Evolutionary conservation across 2,329 filamentous ascomycete genomes (phyloP).

Genomic region (Claviceps fusiformis): DNA sequence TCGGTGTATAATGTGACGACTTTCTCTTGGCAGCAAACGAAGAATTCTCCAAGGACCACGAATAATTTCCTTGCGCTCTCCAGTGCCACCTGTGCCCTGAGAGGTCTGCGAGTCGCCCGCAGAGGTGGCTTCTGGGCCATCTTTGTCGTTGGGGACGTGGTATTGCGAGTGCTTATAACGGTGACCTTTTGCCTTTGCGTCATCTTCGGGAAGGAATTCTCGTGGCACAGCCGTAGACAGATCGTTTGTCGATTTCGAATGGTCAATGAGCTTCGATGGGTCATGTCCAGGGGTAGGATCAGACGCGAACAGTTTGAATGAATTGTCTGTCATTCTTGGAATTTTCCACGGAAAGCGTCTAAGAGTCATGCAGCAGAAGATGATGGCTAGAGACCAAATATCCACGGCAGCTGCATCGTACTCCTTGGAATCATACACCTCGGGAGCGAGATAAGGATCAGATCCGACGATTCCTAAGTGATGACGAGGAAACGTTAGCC

Average conservation of each 20-base stretch:
- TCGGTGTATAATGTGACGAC: slow-evolving; percentile 72
- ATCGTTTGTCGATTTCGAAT: slow-evolving; percentile 31
- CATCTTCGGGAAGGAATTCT: slow-evolving; percentile 25
- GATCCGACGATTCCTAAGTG: slow-evolving; percentile 54
- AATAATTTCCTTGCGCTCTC: slow-evolving; percentile 61
- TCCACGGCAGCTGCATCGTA: slow-evolving; percentile 92
- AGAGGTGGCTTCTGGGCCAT: slow-evolving; percentile 1
- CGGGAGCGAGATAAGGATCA: slow-evolving; percentile 90
- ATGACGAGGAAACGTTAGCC: slow-evolving; percentile 6
- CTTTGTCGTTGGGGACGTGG: slow-evolving; percentile 1
- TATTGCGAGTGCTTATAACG: slow-evolving; percentile 3
- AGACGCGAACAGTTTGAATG: slow-evolving; percentile 83
- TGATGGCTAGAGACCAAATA: slow-evolving; percentile 96
- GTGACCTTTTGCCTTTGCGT: slow-evolving; percentile 14
- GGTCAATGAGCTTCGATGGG: slow-evolving; percentile 36
- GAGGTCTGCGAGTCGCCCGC: slow-evolving; percentile 7
- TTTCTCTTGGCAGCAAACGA: slow-evolving; percentile 76
- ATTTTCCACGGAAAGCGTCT: slow-evolving; percentile 95
- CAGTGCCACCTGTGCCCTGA: slow-evolving; percentile 7
- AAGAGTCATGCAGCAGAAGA: slow-evolving; percentile 97
- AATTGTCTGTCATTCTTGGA: slow-evolving; percentile 81
- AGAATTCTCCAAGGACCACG: slow-evolving; percentile 87
- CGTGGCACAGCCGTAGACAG: slow-evolving; percentile 24
- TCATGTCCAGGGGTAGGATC: slow-evolving; percentile 65
- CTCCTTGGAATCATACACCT: slow-evolving; percentile 86